Evolutionary conservation across 2,329 filamentous ascomycete species (phyloP).

Genomic region (Curvularia verruculosa): DNA sequence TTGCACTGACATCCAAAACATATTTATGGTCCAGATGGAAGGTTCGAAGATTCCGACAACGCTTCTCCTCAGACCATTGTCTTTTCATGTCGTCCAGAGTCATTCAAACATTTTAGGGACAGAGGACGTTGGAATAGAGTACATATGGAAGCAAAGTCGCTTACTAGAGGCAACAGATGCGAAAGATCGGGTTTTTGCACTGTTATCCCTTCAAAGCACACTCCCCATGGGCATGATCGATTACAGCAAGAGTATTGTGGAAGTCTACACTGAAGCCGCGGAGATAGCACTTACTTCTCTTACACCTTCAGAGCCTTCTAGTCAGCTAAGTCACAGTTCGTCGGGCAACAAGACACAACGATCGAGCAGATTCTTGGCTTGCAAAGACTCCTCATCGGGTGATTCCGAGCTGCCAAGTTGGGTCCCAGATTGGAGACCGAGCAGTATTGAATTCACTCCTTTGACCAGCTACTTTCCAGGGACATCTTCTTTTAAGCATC

Average conservation of each 20-base stretch:
- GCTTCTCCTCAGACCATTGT: neutral
- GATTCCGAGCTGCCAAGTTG: constrained; percentile 14
- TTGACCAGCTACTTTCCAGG: neutral
- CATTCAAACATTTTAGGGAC: neutral
- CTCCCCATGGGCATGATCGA: constrained; percentile 11
- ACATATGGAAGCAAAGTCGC: constrained; percentile 14
- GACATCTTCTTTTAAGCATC: neutral
- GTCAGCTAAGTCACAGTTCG: neutral
- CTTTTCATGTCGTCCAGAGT: neutral
- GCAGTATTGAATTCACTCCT: constrained; percentile 6
- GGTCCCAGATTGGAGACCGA: constrained; percentile 19
- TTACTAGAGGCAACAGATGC: constrained; percentile 15
- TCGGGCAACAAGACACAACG: neutral
- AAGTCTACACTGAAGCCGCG: neutral
- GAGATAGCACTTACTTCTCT: neutral
- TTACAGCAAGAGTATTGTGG: neutral
- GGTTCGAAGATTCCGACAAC: neutral
- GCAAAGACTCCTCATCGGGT: neutral
- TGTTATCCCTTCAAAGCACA: constrained; percentile 12
- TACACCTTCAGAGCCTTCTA: neutral
- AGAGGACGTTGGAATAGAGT: neutral
- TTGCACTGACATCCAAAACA: neutral
- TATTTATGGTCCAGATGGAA: neutral
- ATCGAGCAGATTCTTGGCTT: constrained; percentile 2
- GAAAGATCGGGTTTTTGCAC: constrained; percentile 17